phyloP scores from a whole-genome alignment of 1,284 basidiomycete genomes.

The Rhodotorula glutinis region DNA sequence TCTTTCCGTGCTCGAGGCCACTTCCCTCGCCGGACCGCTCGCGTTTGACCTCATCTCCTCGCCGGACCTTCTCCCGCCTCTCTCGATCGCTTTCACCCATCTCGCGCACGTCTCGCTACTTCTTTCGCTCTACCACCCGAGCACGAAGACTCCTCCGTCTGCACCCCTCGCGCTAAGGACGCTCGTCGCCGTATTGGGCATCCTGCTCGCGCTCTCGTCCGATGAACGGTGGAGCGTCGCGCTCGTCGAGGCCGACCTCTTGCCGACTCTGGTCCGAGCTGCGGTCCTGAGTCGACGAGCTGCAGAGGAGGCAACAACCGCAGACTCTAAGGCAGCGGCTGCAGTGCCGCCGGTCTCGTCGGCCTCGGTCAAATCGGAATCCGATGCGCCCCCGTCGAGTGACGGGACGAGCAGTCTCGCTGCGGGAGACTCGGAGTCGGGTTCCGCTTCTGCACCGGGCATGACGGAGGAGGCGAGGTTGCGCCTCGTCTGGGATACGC shows the following conservation, averaged over 20 bases:
- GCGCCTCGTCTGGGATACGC: slow-evolving; percentile 22
- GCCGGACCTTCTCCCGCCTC: not conserved
- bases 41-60: slow-evolving; percentile 13
- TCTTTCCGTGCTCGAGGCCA: slow-evolving; percentile 22
- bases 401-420: not conserved
- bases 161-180: not conserved
- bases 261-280: slow-evolving; percentile 9
- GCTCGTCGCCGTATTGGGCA: slow-evolving; percentile 12
- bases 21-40: slow-evolving; percentile 4
- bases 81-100: slow-evolving; percentile 7
- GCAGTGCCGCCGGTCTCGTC: not conserved
- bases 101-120: slow-evolving; percentile 9
- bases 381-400: not conserved
- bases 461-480: not conserved
- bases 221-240: slow-evolving; percentile 16
- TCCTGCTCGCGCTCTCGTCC: slow-evolving; percentile 9
- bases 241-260: slow-evolving; percentile 5
- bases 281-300: not conserved
- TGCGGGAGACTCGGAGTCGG: not conserved
- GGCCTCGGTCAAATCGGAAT: not conserved
- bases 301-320: not conserved
- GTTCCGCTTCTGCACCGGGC: not conserved
- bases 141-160: not conserved
- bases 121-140: slow-evolving; percentile 1
- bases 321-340: too few relatives aligned